Percentiles rank a stretch among this genome's conserved stretches.
phyloP scores from a whole-genome alignment of 495 filamentous ascomycete species.

The Hypoxylon fragiforme region DNA sequence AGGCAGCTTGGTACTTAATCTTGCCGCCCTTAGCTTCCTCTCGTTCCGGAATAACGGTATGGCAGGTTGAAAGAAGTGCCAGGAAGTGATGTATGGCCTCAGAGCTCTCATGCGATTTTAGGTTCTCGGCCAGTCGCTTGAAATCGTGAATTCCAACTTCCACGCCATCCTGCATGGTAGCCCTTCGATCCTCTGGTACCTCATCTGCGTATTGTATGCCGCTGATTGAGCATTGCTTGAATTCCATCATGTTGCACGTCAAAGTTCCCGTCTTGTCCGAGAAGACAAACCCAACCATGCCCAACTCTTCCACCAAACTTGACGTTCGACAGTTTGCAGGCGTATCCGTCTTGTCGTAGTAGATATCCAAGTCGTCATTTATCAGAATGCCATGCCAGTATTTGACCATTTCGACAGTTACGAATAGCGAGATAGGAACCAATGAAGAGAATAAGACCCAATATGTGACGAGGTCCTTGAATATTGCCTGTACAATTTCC shows the following conservation, averaged over 20 bases:
- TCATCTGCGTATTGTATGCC: constrained; percentile 95
- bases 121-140: constrained; percentile 71
- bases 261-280: constrained; percentile 99
- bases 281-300: constrained; percentile 98
- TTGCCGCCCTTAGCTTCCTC: constrained; percentile 70
- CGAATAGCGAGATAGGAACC: constrained; percentile 96
- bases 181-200: constrained; percentile 86
- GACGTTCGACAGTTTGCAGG: constrained; percentile 95
- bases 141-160: constrained; percentile 89
- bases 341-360: constrained; percentile 93
- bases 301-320: constrained; percentile 93
- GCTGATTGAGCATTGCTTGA: constrained; percentile 88
- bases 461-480: constrained; percentile 94
- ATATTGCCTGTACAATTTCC: constrained; percentile 76
- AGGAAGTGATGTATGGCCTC: constrained; percentile 88
- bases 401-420: constrained; percentile 97
- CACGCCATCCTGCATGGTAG: constrained; percentile 71
- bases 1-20: constrained; percentile 98
- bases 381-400: constrained; percentile 97
- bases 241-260: constrained; percentile 99
- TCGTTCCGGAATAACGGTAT: constrained; percentile 95
- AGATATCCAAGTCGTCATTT: constrained; percentile 96
- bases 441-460: constrained; percentile 99
- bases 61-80: constrained; percentile 84
- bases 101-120: constrained; percentile 67